These are phyloP conservation scores for Apiotrichum laibachii DNA, from an alignment of 1,284 basidiomycete species.

Conservation along the genomic window DNA sequence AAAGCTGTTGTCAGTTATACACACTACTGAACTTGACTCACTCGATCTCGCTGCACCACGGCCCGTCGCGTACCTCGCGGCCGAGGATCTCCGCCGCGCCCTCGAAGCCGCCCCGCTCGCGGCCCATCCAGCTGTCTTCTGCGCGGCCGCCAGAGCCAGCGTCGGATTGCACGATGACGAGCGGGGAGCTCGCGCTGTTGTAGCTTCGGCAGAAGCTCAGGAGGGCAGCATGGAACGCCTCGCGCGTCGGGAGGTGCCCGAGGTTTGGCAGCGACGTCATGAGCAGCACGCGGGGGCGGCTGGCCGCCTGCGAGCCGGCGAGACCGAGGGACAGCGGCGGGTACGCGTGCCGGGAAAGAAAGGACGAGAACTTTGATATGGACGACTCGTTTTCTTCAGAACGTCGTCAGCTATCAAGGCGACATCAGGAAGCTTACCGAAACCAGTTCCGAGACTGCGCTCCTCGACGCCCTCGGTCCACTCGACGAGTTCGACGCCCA, in stretches of 20 bases:
- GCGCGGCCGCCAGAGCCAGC: slow-evolving; percentile 68
- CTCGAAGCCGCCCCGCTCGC: slow-evolving; percentile 56
- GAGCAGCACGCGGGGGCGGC: slow-evolving; percentile 60
- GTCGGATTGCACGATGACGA: slow-evolving; percentile 83
- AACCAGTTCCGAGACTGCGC: slow-evolving; percentile 38
- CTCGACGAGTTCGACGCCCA: slow-evolving; percentile 78
- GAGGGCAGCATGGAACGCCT: slow-evolving; percentile 72
- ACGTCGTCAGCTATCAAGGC: slow-evolving; percentile 3
- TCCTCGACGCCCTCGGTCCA: slow-evolving; percentile 61
- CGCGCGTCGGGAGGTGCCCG: slow-evolving; percentile 67
- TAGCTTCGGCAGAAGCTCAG: slow-evolving; percentile 57
- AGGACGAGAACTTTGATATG: slow-evolving; percentile 71
- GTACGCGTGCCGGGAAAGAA: slow-evolving; percentile 66
- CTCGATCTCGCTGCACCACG: slow-evolving; percentile 69
- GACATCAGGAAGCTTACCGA: slow-evolving; percentile 23
- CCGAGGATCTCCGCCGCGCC: slow-evolving; percentile 52
- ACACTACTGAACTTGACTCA: slow-evolving; percentile 47
- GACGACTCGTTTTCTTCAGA: slow-evolving; percentile 59
- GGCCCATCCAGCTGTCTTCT: slow-evolving; percentile 53
- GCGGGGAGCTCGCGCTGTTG: slow-evolving; percentile 57
- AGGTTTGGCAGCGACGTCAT: slow-evolving; percentile 93
- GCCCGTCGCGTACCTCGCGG: slow-evolving; percentile 65
- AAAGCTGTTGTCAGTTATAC: slow-evolving; percentile 59
- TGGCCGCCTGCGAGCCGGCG: slow-evolving; percentile 22
- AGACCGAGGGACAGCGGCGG: slow-evolving; percentile 62